Conservation (phyloP, 2,329 filamentous ascomycete species). For the Sphaerostilbella broomeana region DNA sequence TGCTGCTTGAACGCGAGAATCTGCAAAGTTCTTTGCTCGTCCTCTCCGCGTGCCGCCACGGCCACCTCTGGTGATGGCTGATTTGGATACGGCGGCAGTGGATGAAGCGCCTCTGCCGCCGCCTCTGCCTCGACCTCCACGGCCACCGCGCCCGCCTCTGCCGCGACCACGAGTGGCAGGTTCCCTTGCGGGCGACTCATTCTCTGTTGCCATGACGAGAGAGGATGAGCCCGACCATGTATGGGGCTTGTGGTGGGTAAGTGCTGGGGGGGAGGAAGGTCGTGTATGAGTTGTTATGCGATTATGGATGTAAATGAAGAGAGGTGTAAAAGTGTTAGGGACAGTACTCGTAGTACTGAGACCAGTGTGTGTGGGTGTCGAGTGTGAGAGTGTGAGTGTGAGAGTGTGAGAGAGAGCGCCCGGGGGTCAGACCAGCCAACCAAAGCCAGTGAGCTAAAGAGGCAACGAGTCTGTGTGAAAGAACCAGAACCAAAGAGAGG, state of each 20-base stretch:
- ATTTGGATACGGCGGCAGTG: slow-evolving; percentile 27
- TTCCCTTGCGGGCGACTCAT: slow-evolving; percentile 32
- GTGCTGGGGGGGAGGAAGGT: background rate
- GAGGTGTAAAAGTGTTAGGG: too few species aligned
- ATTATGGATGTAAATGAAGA: background rate
- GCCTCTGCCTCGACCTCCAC: slow-evolving; percentile 19
- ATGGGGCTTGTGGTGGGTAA: slow-evolving; percentile 13
- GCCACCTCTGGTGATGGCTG: slow-evolving; percentile 31
- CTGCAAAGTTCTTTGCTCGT: slow-evolving; percentile 50
- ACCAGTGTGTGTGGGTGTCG: too few species aligned
- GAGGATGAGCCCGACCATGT: slow-evolving; percentile 26
- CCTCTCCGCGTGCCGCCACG: slow-evolving; percentile 38
- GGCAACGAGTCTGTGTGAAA: too few species aligned
- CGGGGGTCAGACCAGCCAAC: slow-evolving; percentile 14
- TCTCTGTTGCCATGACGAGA: slow-evolving; percentile 32
- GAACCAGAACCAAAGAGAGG: too few species aligned
- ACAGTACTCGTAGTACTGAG: too few species aligned
- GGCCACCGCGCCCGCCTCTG: slow-evolving; percentile 26
- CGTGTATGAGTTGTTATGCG: background rate
- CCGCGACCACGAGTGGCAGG: slow-evolving; percentile 31
- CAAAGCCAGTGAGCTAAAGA: slow-evolving; percentile 12
- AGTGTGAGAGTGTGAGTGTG: slow-evolving; percentile 6
- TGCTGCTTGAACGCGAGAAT: slow-evolving; percentile 48
- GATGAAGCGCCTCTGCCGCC: slow-evolving; percentile 23
- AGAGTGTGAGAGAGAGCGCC: slow-evolving; percentile 4